Evolutionary conservation across 1,139 yeast genomes (phyloP), one percentile per base, ranked within the genome.

Genomic region (Entelexis paramagnoliae): DNA sequence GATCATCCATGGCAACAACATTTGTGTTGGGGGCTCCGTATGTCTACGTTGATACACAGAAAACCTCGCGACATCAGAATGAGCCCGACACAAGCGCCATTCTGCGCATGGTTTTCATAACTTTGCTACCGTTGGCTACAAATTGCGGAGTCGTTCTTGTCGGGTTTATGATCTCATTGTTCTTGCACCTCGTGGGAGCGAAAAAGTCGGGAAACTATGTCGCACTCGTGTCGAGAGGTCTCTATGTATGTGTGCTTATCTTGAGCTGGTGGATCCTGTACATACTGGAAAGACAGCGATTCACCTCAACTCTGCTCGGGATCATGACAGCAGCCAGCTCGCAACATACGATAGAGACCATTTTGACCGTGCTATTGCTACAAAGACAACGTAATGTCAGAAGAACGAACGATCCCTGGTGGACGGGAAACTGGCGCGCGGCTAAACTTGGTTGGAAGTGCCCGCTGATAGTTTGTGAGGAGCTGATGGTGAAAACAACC

Each of bases 351-450:
- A n/a, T 82, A 1, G 73, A 77, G 53, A 74, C 78, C 42, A 57
- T 74, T 1, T 57, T 76, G 1, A 70, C 77, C 3, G 66, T 77
- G 2, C 48, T 78, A 4, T 59, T 77, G 16, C 73, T 89, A 0
- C 71, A 82, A 53, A 30, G 46, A 20, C 68, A 77, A 55, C 73
- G 72, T 42, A 77, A 74, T 54, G 80, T 77, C 55, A 68, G 68
- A 14, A 26, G 49, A 36, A 64, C 83, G 1, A 83, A 83, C 61
- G 63, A 74, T 28, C 81, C 89, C 0, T 87, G 95, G 95, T 87
- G 95, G 95, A 77, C 86, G 0, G 95, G 95, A 0, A 74, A 72
- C 48, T 86, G 95, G 95, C 63, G 74, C 40, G 69, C 68, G 13
- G 73, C 77, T n/a, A 78, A 77, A 1, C 67, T 81, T 38, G 85